Base-by-base conservation (phyloP, 495 filamentous ascomycete genomes). In the Sporormia fimetaria region DNA sequence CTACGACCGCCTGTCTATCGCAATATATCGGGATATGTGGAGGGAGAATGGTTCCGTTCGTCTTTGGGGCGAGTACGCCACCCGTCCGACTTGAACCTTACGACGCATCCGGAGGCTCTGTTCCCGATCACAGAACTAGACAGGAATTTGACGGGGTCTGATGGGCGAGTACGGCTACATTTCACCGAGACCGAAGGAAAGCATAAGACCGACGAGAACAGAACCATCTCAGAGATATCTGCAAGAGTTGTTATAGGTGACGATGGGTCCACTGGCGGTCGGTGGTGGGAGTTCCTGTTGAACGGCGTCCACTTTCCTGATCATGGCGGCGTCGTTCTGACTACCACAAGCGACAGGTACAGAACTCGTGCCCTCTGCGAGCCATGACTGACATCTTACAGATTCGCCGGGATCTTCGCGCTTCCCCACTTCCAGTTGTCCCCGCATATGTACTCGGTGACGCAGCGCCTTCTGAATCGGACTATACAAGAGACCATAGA, bases 331-430 rank as follows among this genome's bases (percentile, higher is more conserved):
- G 77, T 92, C 28, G 60, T 95, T 11, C 58, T 95, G 37, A 82
- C 77, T 6, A 95, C 90, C 0, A 84, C 87, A 9, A 92, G 83
- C 54, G 82, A 93, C 57, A 94, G 92, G 63, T 68, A 39, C n/a
- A 40, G 61, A 44, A 14, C 21, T 49, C 16, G n/a, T 49, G 6
- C 11, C 33, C 3, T 20, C 15, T 22, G 1, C 12, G 14, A 14
- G 9, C 16, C 14, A 14, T 27, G 25, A 7, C 20, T 39, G 21
- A 34, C 32, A 35, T 10, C 26, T 14, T 40, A 12, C 33, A 68
- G 66, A 37, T 95, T 87, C 57, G 70, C 78, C 15, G 90, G 90
- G 25, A 74, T 95, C 21, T 92, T 94, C 56, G 76, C 79, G 16
- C 61, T 96, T 43, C 87, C 90, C 15, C 85, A 96, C 61, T 73